These are phyloP conservation scores for Dictyostelium brefeldianum DNA, from an alignment of 78 protist genomes.

Conservation along the genomic window DNA sequence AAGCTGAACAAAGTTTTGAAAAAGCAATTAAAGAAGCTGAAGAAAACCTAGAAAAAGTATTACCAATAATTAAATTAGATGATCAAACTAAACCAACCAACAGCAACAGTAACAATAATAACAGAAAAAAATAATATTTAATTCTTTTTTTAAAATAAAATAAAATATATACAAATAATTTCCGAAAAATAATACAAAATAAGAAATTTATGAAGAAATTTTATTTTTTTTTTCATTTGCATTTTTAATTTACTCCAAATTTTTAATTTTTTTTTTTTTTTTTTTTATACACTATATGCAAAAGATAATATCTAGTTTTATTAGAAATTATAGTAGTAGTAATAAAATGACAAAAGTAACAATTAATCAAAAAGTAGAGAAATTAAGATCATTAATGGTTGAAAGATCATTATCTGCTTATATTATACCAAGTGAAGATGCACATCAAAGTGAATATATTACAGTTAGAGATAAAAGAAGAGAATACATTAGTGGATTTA, in stretches of 20 bases:
- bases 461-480: slow-evolving; percentile 82
- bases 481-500: slow-evolving; percentile 89
- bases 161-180: background rate
- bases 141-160: background rate
- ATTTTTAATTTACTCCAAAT: background rate
- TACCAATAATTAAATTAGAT: slow-evolving; percentile 28
- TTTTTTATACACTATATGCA: background rate
- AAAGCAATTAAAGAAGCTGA: background rate
- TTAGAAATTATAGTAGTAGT: background rate
- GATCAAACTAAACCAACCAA: background rate
- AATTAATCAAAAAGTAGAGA: slow-evolving; percentile 25
- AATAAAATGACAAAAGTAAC: slow-evolving; percentile 18
- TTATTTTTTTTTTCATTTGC: background rate
- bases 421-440: slow-evolving; percentile 86
- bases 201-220: background rate
- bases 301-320: background rate
- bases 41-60: background rate
- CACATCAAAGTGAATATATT: slow-evolving; percentile 93
- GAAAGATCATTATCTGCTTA: slow-evolving; percentile 45
- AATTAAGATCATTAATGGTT: slow-evolving; percentile 41
- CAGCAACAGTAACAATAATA: background rate
- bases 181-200: background rate
- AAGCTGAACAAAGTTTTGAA: slow-evolving; percentile 27
- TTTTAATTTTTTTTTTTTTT: background rate
- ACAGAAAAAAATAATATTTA: background rate